phyloP scores from a whole-genome alignment of 2,329 filamentous ascomycete genomes.

The Aureobasidium lini region DNA sequence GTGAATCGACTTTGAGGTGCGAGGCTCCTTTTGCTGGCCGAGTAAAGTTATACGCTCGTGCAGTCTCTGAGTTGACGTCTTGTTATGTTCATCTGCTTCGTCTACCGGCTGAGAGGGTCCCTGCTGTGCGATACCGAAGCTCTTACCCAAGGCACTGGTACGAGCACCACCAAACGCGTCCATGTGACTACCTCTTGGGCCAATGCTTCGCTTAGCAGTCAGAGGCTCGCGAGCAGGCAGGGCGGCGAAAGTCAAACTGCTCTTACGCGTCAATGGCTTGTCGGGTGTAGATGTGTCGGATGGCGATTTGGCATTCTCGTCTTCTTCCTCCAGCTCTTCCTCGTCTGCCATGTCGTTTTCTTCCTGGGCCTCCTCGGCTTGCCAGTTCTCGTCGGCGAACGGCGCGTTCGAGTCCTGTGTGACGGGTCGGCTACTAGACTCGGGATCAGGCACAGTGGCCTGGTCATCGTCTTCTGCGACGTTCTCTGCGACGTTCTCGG shows the following conservation, averaged over 20 bases:
- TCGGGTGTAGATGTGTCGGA: conserved; percentile 69
- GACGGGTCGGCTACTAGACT: conserved; percentile 11
- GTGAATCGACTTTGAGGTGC: conserved; percentile 34
- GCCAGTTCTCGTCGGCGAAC: conserved; percentile 16
- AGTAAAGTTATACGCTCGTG: conserved; percentile 86
- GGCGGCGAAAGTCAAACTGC: conserved; percentile 89
- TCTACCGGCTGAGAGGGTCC: conserved; percentile 32
- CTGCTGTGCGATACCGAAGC: conserved; percentile 50
- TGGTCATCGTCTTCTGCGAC: conserved; percentile 28
- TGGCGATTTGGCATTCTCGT: conserved; percentile 41
- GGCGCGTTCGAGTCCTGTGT: conserved; percentile 6
- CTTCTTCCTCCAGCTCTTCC: conserved; percentile 36
- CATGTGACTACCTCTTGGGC: conserved; percentile 65
- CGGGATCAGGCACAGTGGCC: conserved; percentile 20
- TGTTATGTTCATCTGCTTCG: conserved; percentile 59
- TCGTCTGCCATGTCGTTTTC: conserved; percentile 24
- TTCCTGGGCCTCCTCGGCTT: conserved; percentile 11
- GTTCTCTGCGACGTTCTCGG: conserved; percentile 21
- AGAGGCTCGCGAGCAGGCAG: conserved; percentile 86
- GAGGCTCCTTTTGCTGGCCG: conserved; percentile 46
- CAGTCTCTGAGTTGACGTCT: conserved; percentile 86
- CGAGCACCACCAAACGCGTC: conserved; percentile 47
- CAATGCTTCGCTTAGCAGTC: conserved; percentile 74
- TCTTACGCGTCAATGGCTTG: conserved; percentile 75
- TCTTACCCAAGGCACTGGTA: conserved; percentile 66